These are phyloP conservation scores for Lasiosphaeria hispida DNA, from an alignment of 495 filamentous ascomycete species.

Conservation along the genomic window DNA sequence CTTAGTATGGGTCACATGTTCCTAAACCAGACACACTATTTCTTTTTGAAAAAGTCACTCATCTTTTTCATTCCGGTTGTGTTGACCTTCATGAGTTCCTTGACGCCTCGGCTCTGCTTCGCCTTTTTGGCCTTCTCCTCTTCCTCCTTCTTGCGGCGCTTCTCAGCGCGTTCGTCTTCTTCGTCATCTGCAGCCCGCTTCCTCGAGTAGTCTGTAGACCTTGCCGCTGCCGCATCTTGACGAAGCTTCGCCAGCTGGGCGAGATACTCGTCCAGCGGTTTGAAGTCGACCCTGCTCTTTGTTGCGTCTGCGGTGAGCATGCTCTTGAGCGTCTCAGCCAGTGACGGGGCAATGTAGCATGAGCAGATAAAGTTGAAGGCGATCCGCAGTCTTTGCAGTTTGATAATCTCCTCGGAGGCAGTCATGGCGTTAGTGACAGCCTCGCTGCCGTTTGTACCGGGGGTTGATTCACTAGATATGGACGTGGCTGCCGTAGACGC, in stretches of 20 bases:
- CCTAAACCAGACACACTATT: slow-evolving; percentile 18
- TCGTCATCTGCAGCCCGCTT: slow-evolving; percentile 73
- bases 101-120: slow-evolving; percentile 68
- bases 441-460: slow-evolving; percentile 22
- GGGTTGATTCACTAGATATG: slow-evolving; percentile 22
- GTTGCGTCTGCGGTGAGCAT: slow-evolving; percentile 40
- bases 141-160: slow-evolving; percentile 65
- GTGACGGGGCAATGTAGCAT: slow-evolving; percentile 59
- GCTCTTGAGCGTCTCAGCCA: slow-evolving; percentile 50
- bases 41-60: slow-evolving; percentile 89
- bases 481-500: slow-evolving; percentile 46
- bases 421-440: slow-evolving; percentile 44
- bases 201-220: slow-evolving; percentile 69
- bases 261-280: slow-evolving; percentile 65
- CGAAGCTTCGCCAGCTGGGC: slow-evolving; percentile 60
- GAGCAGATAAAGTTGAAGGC: slow-evolving; percentile 74
- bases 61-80: slow-evolving; percentile 94
- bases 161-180: slow-evolving; percentile 73
- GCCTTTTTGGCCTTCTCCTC: slow-evolving; percentile 64
- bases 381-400: slow-evolving; percentile 69
- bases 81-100: slow-evolving; percentile 82
- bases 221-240: slow-evolving; percentile 63
- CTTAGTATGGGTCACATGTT: background rate
- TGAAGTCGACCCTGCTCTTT: slow-evolving; percentile 56
- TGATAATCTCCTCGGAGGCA: slow-evolving; percentile 49